Conservation (phyloP, 2,329 filamentous ascomycete species). For the Eurotiales sp. region DNA sequence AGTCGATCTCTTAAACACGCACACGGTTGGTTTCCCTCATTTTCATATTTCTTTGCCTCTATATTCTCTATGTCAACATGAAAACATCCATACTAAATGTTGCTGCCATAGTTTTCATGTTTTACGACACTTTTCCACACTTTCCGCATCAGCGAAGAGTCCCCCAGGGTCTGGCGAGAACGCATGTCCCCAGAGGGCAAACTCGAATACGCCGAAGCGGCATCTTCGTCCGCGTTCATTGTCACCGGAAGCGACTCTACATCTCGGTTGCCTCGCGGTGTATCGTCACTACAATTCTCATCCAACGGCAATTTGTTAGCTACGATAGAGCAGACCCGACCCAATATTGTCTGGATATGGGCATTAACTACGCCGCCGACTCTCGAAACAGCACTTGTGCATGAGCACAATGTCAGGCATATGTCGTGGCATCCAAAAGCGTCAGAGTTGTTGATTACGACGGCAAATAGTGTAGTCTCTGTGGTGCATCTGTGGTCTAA, state of each 20-base stretch:
- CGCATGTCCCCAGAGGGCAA: slow-evolving; percentile 23
- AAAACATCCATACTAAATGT: slow-evolving; percentile 5
- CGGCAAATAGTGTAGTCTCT: slow-evolving; percentile 30
- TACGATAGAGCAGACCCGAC: slow-evolving; percentile 36
- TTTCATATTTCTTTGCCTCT: background rate
- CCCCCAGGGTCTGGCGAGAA: slow-evolving; percentile 35
- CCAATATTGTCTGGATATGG: slow-evolving; percentile 47
- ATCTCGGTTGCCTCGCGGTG: slow-evolving; percentile 29
- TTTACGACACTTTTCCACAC: slow-evolving; percentile 33
- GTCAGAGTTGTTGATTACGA: slow-evolving; percentile 36
- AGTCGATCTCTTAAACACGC: slow-evolving; percentile 45
- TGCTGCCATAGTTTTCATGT: slow-evolving; percentile 27
- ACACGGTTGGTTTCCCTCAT: slow-evolving; percentile 31
- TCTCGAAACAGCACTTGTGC: slow-evolving; percentile 36
- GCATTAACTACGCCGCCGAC: slow-evolving; percentile 26
- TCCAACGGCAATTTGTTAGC: slow-evolving; percentile 33
- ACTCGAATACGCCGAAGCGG: slow-evolving; percentile 33
- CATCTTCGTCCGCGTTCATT: slow-evolving; percentile 33
- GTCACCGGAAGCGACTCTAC: slow-evolving; percentile 24
- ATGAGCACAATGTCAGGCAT: slow-evolving; percentile 40
- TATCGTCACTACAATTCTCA: slow-evolving; percentile 40
- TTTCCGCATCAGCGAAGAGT: slow-evolving; percentile 27
- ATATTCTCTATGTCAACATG: background rate
- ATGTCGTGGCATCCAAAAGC: slow-evolving; percentile 38
- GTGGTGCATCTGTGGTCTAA: slow-evolving; percentile 33